Evolutionary conservation across 768 basidiomycete genomes (phyloP).

Genomic region (Xanthoconium purpureum): DNA sequence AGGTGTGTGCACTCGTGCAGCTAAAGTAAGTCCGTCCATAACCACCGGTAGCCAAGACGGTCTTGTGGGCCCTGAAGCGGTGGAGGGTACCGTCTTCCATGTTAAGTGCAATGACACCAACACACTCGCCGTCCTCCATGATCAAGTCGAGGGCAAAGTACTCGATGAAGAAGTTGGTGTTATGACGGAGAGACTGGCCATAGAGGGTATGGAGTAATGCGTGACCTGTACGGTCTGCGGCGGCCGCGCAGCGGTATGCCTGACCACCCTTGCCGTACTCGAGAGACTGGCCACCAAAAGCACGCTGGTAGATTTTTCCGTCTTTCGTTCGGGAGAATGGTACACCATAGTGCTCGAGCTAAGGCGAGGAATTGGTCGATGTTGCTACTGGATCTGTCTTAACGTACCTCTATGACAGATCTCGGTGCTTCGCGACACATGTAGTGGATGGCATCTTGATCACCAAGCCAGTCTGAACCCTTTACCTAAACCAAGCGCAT

Average conservation of each 20-base stretch:
- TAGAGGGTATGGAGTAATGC: slow-evolving; percentile 98
- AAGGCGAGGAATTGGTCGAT: slow-evolving; percentile 3
- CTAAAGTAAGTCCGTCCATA: slow-evolving; percentile 98
- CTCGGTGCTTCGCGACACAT: slow-evolving; percentile 98
- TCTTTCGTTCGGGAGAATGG: slow-evolving; percentile 98
- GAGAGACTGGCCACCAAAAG: slow-evolving; percentile 97
- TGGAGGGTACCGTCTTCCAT: slow-evolving; percentile 99
- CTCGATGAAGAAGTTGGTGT: slow-evolving; percentile 99
- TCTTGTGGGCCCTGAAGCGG: slow-evolving; percentile 97
- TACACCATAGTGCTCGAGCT: slow-evolving; percentile 98
- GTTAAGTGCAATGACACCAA: slow-evolving; percentile 98
- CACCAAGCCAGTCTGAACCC: slow-evolving; percentile 99
- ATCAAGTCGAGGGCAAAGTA: slow-evolving; percentile 99
- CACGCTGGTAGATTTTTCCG: slow-evolving; percentile 99
- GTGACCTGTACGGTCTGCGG: slow-evolving; percentile 98
- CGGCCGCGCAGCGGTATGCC: slow-evolving; percentile 97
- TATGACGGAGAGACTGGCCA: slow-evolving; percentile 96
- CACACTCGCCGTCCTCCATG: slow-evolving; percentile 98
- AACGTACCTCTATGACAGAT: slow-evolving; percentile 82
- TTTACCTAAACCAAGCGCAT: slow-evolving; percentile 66
- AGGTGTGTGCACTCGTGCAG: slow-evolving; percentile 98
- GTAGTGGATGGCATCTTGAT: slow-evolving; percentile 99
- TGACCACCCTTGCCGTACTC: slow-evolving; percentile 98
- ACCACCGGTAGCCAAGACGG: slow-evolving; percentile 96
- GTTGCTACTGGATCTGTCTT: not conserved